These are phyloP conservation scores for Pseudopithomyces maydicus DNA, from an alignment of 2,329 filamentous ascomycete genomes.

Conservation along the genomic window DNA sequence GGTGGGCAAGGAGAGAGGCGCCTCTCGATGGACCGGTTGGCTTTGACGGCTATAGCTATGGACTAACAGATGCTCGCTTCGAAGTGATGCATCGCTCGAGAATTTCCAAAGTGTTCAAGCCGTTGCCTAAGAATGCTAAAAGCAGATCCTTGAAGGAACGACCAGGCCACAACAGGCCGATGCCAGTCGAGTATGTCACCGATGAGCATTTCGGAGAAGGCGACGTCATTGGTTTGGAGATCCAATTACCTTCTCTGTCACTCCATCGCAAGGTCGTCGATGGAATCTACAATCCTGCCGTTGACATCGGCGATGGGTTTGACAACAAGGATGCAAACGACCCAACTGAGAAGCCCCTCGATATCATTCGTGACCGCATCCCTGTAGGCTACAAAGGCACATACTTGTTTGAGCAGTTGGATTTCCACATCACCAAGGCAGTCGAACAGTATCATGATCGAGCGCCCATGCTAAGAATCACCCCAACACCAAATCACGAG, in stretches of 20 bases:
- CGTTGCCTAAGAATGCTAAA: slow-evolving; percentile 44
- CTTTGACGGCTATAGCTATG: slow-evolving; percentile 92
- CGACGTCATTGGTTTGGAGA: slow-evolving; percentile 92
- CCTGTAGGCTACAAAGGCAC: slow-evolving; percentile 93
- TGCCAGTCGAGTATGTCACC: slow-evolving; percentile 56
- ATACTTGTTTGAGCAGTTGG: slow-evolving; percentile 91
- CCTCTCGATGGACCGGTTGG: slow-evolving; percentile 83
- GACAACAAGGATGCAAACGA: slow-evolving; percentile 51
- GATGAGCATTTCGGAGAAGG: slow-evolving; percentile 82
- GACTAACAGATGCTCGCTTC: slow-evolving; percentile 84
- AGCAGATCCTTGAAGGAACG: slow-evolving; percentile 47
- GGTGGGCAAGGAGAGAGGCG: slow-evolving; percentile 82
- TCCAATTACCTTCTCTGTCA: slow-evolving; percentile 82
- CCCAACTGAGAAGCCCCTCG: slow-evolving; percentile 61
- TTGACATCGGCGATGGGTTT: slow-evolving; percentile 68
- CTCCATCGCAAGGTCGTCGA: slow-evolving; percentile 88
- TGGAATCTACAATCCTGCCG: slow-evolving; percentile 84
- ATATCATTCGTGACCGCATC: slow-evolving; percentile 93
- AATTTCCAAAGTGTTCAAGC: slow-evolving; percentile 78
- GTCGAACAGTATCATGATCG: slow-evolving; percentile 69
- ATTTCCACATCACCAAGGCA: slow-evolving; percentile 85
- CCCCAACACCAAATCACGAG: slow-evolving; percentile 74
- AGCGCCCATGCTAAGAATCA: slow-evolving; percentile 64
- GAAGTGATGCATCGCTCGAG: slow-evolving; percentile 94
- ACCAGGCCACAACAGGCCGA: slow-evolving; percentile 39